Conservation (phyloP, 2,329 filamentous ascomycete species). For the Ophiostoma pallidulum region DNA sequence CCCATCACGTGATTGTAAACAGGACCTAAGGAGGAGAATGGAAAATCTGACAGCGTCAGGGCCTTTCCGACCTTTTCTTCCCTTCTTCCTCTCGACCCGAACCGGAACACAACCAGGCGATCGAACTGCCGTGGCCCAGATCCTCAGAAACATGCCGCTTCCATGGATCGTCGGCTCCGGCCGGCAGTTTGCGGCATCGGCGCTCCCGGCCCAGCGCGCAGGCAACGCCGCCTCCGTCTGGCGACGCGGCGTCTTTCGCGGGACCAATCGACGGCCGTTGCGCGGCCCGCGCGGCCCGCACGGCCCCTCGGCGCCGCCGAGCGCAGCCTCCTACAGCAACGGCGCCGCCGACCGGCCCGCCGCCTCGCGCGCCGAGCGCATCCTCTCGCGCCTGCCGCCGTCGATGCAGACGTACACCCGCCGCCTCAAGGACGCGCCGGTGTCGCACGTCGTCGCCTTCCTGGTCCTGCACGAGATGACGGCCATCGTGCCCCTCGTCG, state of each 20-base stretch:
- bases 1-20: slow-evolving; percentile 10
- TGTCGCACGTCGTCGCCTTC: slow-evolving; percentile 78
- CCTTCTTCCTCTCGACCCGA: not conserved
- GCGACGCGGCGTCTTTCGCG: too few relatives aligned
- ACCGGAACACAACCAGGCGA: not conserved
- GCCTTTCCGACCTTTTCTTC: not conserved
- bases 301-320: too few relatives aligned
- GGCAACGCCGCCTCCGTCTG: too few relatives aligned
- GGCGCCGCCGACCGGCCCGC: too few relatives aligned
- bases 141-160: too few relatives aligned
- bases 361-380: slow-evolving; percentile 31
- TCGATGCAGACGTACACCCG: slow-evolving; percentile 61
- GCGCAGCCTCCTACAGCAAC: too few relatives aligned
- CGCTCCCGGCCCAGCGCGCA: too few relatives aligned
- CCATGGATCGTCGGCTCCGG: not conserved
- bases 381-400: slow-evolving; percentile 49
- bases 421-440: slow-evolving; percentile 63
- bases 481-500: slow-evolving; percentile 69
- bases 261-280: too few relatives aligned
- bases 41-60: not conserved
- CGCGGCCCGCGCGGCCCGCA: too few relatives aligned
- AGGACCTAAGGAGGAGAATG: too few relatives aligned
- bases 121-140: too few relatives aligned
- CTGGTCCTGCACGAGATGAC: slow-evolving; percentile 87
- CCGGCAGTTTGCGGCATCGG: not conserved